Percentiles rank a stretch among this genome's conserved stretches.
Evolutionary conservation across 169 alveolate genomes (phyloP).

Genomic region (Plasmodium inui): DNA sequence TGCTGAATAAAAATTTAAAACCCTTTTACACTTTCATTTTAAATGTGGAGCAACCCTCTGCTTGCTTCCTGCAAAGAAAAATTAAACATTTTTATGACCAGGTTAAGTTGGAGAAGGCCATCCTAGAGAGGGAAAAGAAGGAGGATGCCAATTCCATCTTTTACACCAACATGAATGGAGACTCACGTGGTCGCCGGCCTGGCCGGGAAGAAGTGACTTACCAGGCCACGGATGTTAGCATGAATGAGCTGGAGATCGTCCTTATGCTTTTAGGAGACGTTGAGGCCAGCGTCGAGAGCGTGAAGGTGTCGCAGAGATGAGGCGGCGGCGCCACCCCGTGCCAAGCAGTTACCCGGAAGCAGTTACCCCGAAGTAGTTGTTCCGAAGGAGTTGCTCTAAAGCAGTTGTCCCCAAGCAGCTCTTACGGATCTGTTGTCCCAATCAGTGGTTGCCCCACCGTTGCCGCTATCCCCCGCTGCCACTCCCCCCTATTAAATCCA

Average conservation of each 20-base stretch:
- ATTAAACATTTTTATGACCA: conserved; percentile 50
- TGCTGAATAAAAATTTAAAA: conserved; percentile 43
- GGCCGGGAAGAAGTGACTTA: not conserved
- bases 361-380: too few species aligned
- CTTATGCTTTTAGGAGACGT: not conserved
- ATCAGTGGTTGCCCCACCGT: not conserved
- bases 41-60: conserved; percentile 25
- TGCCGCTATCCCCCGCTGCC: too few species aligned
- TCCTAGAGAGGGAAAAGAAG: conserved; percentile 18
- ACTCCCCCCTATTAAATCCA: not conserved
- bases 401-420: too few species aligned
- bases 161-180: not conserved
- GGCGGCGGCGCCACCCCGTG: not conserved
- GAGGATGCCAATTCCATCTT: not conserved
- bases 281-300: not conserved
- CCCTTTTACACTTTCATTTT: conserved; percentile 36
- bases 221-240: not conserved
- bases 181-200: not conserved
- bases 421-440: too few species aligned
- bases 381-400: too few species aligned
- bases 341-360: not conserved
- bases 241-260: not conserved
- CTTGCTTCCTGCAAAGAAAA: conserved; percentile 71
- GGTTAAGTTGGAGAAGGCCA: conserved; percentile 47
- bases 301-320: not conserved